Evolutionary conservation across 2,329 filamentous ascomycete genomes (phyloP).

Genomic region (Sclerotinia subarctica): DNA sequence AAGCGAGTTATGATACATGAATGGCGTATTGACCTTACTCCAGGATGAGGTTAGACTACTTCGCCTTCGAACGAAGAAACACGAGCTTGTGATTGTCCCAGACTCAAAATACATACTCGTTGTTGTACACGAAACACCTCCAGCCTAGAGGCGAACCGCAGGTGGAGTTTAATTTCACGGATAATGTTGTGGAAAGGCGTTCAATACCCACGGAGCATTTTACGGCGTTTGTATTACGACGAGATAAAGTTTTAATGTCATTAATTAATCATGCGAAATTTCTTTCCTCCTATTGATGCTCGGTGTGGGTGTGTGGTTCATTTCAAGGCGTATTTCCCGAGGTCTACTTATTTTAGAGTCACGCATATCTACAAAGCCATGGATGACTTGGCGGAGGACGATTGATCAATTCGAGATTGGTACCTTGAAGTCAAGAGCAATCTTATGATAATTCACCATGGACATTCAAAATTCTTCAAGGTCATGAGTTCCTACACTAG

Average conservation of each 20-base stretch:
- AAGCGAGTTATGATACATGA: neutral
- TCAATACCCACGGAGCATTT: conserved; percentile 20
- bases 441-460: neutral
- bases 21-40: conserved; percentile 19
- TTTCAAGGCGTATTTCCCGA: neutral
- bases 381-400: too few relatives aligned
- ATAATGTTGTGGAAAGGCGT: conserved; percentile 16
- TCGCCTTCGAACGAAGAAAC: conserved; percentile 76
- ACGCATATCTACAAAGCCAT: neutral
- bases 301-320: neutral
- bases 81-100: conserved; percentile 80
- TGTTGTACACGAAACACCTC: conserved; percentile 77
- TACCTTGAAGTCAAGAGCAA: neutral
- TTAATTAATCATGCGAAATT: conserved; percentile 3
- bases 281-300: neutral
- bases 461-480: neutral
- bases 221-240: conserved; percentile 12
- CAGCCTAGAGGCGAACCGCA: conserved; percentile 46
- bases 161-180: neutral
- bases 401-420: neutral
- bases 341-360: neutral
- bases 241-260: neutral
- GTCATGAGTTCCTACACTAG: neutral
- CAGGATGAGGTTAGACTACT: conserved; percentile 75
- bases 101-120: conserved; percentile 76